These are phyloP conservation scores for Allomyces javanicus DNA, from an alignment of 192 early-diverging fungal genomes.

Conservation along the genomic window DNA sequence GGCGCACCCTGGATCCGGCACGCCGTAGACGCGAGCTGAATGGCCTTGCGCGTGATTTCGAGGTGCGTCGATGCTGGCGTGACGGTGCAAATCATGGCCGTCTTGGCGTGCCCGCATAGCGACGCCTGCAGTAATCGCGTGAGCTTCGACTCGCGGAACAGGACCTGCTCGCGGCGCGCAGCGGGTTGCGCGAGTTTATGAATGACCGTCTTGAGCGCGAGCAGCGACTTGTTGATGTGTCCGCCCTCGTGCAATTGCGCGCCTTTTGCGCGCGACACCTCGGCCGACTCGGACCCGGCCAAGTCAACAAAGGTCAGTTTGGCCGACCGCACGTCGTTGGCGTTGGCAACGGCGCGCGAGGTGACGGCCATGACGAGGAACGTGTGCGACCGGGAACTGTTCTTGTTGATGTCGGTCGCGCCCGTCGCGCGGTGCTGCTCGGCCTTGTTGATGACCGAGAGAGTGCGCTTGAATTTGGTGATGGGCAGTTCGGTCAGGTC, in stretches of 20 bases:
- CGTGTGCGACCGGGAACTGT: conserved; percentile 81
- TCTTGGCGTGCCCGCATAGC: not conserved
- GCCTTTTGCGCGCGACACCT: not conserved
- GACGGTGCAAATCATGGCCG: not conserved
- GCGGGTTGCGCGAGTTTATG: not conserved
- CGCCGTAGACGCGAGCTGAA: too few relatives aligned
- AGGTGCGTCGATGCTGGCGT: not conserved
- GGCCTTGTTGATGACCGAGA: not conserved
- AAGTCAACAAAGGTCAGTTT: not conserved
- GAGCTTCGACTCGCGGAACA: not conserved
- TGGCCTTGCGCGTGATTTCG: not conserved
- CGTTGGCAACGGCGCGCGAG: not conserved
- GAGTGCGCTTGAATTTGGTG: not conserved
- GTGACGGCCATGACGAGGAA: not conserved
- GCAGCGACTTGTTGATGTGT: not conserved
- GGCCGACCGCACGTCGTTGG: not conserved
- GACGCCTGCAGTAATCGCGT: not conserved
- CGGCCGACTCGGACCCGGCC: not conserved
- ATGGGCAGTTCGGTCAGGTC: not conserved
- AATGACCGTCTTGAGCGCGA: not conserved
- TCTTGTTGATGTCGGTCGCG: conserved; percentile 74
- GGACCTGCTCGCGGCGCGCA: not conserved
- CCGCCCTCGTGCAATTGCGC: not conserved
- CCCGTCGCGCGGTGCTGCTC: not conserved
- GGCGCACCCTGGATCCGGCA: too few relatives aligned